Conservation (phyloP, 2,329 filamentous ascomycete genomes). For the Apiospora sp. region DNA sequence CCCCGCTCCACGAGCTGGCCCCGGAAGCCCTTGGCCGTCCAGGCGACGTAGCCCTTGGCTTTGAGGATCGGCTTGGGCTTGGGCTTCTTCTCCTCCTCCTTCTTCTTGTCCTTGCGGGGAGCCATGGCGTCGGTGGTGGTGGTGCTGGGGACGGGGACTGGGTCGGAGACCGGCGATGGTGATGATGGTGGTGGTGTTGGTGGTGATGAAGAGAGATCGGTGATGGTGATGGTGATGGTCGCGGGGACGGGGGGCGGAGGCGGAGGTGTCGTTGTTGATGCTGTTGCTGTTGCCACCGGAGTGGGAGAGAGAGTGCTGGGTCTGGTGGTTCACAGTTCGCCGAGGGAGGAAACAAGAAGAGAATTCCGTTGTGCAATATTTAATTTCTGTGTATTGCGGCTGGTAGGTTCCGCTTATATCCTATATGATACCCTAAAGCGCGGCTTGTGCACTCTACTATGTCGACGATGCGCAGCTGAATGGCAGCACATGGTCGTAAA, state of each 20-base stretch:
- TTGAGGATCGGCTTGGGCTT: background rate
- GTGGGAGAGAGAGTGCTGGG: no score
- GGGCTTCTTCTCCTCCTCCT: background rate
- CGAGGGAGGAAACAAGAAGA: background rate
- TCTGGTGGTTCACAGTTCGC: no score
- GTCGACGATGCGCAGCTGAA: background rate
- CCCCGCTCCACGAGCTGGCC: background rate
- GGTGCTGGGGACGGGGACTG: background rate
- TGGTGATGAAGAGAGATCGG: background rate
- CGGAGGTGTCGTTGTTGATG: background rate
- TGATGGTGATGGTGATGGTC: background rate
- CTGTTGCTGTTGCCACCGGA: no score
- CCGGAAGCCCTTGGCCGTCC: background rate
- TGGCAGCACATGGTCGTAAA: background rate
- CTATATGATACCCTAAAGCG: no score
- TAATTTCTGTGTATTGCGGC: background rate
- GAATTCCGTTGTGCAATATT: background rate
- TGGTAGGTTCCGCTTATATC: background rate
- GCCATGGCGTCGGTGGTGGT: background rate
- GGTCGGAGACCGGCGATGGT: no score
- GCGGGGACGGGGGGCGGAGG: no score
- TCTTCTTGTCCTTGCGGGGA: background rate
- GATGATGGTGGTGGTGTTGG: background rate
- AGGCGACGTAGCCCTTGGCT: slow-evolving; percentile 1
- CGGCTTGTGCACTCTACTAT: background rate